phyloP scores from a whole-genome alignment of 2,329 filamentous ascomycete genomes.

The Zalaria obscura region DNA sequence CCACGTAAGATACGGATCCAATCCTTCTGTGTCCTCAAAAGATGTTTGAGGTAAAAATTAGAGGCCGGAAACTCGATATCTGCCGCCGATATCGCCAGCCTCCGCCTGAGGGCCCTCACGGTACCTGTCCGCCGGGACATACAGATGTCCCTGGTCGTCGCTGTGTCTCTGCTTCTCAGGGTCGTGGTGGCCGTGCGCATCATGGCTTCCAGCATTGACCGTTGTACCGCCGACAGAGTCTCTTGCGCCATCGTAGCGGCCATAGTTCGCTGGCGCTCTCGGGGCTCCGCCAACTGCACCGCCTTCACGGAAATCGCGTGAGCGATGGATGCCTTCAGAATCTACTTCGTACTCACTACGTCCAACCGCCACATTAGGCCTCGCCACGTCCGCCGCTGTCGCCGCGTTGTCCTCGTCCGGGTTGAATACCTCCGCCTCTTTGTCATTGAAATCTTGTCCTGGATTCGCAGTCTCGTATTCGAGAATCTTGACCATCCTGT shows the following conservation, averaged over 20 bases:
- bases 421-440: conserved; percentile 21
- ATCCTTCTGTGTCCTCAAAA: too few relatives aligned
- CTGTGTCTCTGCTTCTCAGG: conserved; percentile 1
- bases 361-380: conserved; percentile 13
- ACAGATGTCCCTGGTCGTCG: neutral
- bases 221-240: conserved; percentile 1
- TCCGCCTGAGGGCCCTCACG: conserved; percentile 1
- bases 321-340: conserved; percentile 5
- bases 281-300: conserved; percentile 14
- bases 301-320: conserved; percentile 8
- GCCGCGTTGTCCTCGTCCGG: conserved; percentile 22
- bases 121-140: conserved; percentile 1
- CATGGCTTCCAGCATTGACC: neutral
- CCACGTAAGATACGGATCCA: too few relatives aligned
- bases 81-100: conserved; percentile 3
- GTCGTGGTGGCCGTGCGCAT: neutral
- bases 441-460: conserved; percentile 31
- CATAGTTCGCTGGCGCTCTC: conserved; percentile 5
- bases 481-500: conserved; percentile 32
- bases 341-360: conserved; percentile 7
- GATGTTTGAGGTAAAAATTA: neutral
- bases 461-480: conserved; percentile 38
- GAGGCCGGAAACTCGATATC: conserved; percentile 4
- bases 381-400: conserved; percentile 13
- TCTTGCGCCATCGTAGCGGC: conserved; percentile 1